Evolutionary conservation across 2,329 filamentous ascomycete genomes (phyloP).

Genomic region (Ascocoryne sarcoides): DNA sequence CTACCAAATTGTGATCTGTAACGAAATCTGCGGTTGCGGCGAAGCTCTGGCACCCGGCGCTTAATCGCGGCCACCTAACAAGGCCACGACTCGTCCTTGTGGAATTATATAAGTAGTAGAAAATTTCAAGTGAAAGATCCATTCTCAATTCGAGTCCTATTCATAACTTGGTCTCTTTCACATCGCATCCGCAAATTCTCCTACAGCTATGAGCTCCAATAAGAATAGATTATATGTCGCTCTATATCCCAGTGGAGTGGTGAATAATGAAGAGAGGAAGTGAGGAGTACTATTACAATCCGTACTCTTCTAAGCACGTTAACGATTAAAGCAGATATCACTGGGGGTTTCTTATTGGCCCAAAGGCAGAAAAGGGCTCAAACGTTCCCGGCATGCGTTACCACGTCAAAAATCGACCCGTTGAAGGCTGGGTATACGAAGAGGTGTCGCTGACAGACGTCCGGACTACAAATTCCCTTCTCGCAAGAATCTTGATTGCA

Average conservation of each 20-base stretch:
- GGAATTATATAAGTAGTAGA: too few relatives aligned
- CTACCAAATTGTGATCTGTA: too few relatives aligned
- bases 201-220: not conserved
- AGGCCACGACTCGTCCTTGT: too few relatives aligned
- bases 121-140: too few relatives aligned
- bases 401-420: not conserved
- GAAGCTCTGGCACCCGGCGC: too few relatives aligned
- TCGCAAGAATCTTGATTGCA: not conserved
- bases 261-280: slow-evolving; percentile 1
- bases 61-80: too few relatives aligned
- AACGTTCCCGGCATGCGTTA: not conserved
- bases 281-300: not conserved
- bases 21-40: too few relatives aligned
- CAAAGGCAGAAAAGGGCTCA: not conserved
- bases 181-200: too few relatives aligned
- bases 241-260: not conserved
- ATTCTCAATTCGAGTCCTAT: too few relatives aligned
- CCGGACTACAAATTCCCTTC: not conserved
- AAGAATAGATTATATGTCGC: slow-evolving; percentile 1
- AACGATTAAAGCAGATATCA: not conserved
- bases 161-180: too few relatives aligned
- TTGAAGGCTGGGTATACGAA: not conserved
- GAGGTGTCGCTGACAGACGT: not conserved
- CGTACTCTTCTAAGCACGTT: too few relatives aligned
- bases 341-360: not conserved